phyloP scores from a whole-genome alignment of 2,329 filamentous ascomycete species.

The Sporothrix protearum region DNA sequence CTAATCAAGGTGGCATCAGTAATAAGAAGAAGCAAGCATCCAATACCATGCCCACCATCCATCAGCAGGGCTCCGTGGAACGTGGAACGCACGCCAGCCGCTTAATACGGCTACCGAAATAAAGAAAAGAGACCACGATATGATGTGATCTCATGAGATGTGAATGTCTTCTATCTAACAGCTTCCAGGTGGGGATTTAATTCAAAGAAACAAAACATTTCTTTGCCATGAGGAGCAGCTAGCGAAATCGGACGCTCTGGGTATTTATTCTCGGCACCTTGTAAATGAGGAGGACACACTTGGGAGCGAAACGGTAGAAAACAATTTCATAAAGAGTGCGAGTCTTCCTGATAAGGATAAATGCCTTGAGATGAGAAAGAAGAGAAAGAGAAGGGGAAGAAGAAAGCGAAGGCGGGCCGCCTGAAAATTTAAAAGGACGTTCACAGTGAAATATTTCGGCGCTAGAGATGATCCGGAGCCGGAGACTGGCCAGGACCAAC shows the following conservation, averaged over 20 bases:
- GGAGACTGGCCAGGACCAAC: constrained; percentile 3
- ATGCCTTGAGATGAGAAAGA: constrained; percentile 57
- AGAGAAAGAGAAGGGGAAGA: constrained; percentile 32
- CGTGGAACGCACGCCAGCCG: background rate
- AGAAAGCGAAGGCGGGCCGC: background rate
- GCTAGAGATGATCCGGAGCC: constrained; percentile 24
- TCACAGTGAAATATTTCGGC: background rate
- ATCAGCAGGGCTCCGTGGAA: background rate
- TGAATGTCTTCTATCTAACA: constrained; percentile 32
- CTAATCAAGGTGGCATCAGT: background rate
- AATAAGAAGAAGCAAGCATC: background rate
- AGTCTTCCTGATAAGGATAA: constrained; percentile 75
- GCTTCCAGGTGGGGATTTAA: constrained; percentile 27
- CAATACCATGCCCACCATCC: background rate
- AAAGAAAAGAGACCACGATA: background rate
- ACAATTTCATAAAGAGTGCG: constrained; percentile 26
- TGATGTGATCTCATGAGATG: constrained; percentile 17
- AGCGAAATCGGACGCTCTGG: constrained; percentile 89
- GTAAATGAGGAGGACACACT: constrained; percentile 86
- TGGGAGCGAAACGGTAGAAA: constrained; percentile 41
- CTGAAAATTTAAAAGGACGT: constrained; percentile 5
- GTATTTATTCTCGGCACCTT: constrained; percentile 75
- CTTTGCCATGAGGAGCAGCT: constrained; percentile 68
- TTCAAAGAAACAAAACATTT: constrained; percentile 11
- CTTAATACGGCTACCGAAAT: background rate